These are phyloP conservation scores for Macrolepiota albuminosa DNA, from an alignment of 768 basidiomycete species.

Conservation along the genomic window DNA sequence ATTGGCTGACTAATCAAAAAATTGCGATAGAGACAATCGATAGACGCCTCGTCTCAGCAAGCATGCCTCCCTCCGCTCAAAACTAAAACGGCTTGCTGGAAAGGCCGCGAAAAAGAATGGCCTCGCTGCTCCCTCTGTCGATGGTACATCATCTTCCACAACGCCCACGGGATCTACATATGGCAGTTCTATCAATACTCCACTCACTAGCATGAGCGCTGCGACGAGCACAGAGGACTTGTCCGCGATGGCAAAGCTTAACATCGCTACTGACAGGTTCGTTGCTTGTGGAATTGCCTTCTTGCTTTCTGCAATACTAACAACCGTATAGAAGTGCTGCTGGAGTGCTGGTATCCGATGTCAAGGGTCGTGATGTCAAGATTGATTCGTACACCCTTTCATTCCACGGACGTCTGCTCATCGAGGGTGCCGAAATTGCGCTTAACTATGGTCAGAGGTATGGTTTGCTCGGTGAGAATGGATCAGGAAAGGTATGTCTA, in stretches of 20 bases:
- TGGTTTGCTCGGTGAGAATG: conserved; percentile 95
- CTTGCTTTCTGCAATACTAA: background rate
- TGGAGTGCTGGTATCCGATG: conserved; percentile 90
- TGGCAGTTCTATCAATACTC: conserved; percentile 67
- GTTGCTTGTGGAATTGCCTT: conserved; percentile 18
- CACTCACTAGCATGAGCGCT: conserved; percentile 78
- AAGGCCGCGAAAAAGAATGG: conserved; percentile 78
- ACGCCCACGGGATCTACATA: conserved; percentile 61
- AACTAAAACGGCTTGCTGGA: conserved; percentile 92
- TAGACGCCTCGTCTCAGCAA: conserved; percentile 25
- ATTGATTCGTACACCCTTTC: conserved; percentile 94
- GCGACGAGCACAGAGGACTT: conserved; percentile 80
- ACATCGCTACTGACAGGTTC: conserved; percentile 85
- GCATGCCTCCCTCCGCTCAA: conserved; percentile 81
- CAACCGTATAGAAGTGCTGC: conserved; percentile 66
- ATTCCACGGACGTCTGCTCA: conserved; percentile 89
- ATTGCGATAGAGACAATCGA: conserved; percentile 20
- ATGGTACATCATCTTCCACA: conserved; percentile 48
- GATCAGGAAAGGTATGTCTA: conserved; percentile 86
- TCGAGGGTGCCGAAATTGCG: conserved; percentile 58
- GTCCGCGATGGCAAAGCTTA: conserved; percentile 82
- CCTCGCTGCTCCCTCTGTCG: conserved; percentile 34
- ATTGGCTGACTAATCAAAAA: conserved; percentile 33
- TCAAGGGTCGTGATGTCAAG: conserved; percentile 94
- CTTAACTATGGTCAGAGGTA: conserved; percentile 88